These are phyloP conservation scores for Candida awuae DNA, from an alignment of 805 yeast species.

Conservation along the genomic window DNA sequence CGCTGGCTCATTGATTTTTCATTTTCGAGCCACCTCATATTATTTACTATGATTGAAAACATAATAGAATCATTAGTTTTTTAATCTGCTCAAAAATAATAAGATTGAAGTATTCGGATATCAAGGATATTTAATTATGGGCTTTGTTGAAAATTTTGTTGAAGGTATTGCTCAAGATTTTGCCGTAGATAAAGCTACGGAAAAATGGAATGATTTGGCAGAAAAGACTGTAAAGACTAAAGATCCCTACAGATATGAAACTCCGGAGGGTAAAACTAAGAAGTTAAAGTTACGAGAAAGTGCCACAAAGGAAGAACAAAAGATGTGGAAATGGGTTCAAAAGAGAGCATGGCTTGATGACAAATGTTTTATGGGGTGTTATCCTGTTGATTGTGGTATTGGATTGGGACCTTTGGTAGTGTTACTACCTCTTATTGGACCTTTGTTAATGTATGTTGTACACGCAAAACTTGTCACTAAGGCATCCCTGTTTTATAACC, in stretches of 20 bases:
- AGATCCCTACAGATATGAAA: slow-evolving; percentile 55
- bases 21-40: too few species aligned
- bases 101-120: too few species aligned
- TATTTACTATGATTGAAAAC: too few species aligned
- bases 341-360: slow-evolving; percentile 83
- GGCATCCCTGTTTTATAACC: slow-evolving; percentile 47
- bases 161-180: slow-evolving; percentile 12
- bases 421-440: slow-evolving; percentile 74
- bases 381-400: slow-evolving; percentile 63
- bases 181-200: slow-evolving; percentile 30
- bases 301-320: slow-evolving; percentile 50
- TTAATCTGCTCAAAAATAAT: too few species aligned
- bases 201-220: slow-evolving; percentile 56
- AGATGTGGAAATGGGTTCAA: slow-evolving; percentile 67
- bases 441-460: slow-evolving; percentile 67
- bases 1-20: too few species aligned
- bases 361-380: slow-evolving; percentile 72
- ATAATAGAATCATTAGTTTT: too few species aligned
- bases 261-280: slow-evolving; percentile 43
- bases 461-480: slow-evolving; percentile 59
- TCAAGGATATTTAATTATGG: too few species aligned
- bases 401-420: slow-evolving; percentile 73
- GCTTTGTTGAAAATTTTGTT: slow-evolving; percentile 2
- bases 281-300: slow-evolving; percentile 54
- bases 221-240: slow-evolving; percentile 55